Percentiles rank a stretch among this genome's conserved stretches.
These are phyloP conservation scores for Galerina sulciceps DNA, from an alignment of 768 basidiomycete genomes.

Conservation along the genomic window DNA sequence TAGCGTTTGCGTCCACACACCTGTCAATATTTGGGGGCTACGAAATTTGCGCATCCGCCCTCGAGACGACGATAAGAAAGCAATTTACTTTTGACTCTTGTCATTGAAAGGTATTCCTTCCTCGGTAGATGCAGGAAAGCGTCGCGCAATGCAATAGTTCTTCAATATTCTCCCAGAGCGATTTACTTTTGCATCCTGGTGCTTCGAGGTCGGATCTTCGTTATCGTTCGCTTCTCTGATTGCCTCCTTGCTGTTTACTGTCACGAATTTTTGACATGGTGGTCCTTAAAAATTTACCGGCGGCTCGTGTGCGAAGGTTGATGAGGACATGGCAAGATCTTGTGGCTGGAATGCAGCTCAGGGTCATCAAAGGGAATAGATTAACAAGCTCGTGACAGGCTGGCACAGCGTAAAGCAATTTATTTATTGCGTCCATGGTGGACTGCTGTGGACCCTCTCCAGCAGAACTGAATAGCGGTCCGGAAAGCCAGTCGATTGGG, in stretches of 20 bases:
- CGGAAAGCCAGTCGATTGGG: no score
- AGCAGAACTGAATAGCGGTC: no score
- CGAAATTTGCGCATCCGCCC: conserved; percentile 7
- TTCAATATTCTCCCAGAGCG: no score
- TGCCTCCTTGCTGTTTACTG: not conserved
- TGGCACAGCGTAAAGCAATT: no score
- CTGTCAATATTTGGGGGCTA: conserved; percentile 17
- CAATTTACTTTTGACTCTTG: not conserved
- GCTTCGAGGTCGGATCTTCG: not conserved
- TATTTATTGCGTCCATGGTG: no score
- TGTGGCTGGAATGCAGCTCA: not conserved
- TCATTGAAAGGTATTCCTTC: no score
- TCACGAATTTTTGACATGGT: not conserved
- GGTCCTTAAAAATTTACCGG: conserved; percentile 2
- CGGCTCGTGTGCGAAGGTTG: not conserved
- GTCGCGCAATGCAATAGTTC: no score
- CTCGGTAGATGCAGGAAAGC: no score
- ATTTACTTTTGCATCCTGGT: no score
- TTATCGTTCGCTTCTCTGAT: not conserved
- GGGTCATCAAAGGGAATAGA: conserved; percentile 5
- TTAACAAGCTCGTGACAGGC: no score
- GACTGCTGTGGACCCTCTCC: no score
- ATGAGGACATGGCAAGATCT: not conserved
- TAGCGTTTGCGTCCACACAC: conserved; percentile 16
- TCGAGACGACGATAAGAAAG: not conserved